Conservation (phyloP, 2,329 filamentous ascomycete species). For the Pestalotiopsis sp. region DNA sequence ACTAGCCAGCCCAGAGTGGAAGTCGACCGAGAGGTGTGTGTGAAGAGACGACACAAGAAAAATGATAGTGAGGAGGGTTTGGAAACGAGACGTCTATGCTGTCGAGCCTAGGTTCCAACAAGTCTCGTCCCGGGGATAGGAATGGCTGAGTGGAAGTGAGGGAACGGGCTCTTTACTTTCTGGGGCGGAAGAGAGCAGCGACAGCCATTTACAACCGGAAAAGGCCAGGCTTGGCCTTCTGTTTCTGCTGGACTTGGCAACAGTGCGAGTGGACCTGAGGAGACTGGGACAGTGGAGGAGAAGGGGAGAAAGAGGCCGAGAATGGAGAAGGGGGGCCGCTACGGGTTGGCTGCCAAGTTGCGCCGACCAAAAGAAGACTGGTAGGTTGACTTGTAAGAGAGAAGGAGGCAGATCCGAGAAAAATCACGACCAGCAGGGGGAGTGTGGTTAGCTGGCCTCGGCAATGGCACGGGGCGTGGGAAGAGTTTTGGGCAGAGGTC, state of each 20-base stretch:
- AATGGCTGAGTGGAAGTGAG: not conserved
- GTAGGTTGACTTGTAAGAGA: not conserved
- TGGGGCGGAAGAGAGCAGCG: conserved; percentile 1
- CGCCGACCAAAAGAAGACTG: no score
- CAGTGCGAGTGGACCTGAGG: conserved; percentile 11
- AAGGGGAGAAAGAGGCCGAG: conserved; percentile 16
- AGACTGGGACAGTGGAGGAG: conserved; percentile 8
- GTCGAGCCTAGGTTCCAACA: not conserved
- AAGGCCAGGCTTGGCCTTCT: conserved; percentile 9
- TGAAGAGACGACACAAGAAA: not conserved
- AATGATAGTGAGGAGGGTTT: not conserved
- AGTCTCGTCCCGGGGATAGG: not conserved
- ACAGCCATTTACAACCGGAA: not conserved
- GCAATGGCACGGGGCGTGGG: not conserved
- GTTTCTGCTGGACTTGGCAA: conserved; percentile 10
- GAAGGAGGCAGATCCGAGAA: not conserved
- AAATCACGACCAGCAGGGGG: not conserved
- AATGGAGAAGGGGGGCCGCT: conserved; percentile 21
- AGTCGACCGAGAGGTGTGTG: not conserved
- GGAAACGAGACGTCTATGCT: not conserved
- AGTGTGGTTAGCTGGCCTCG: not conserved
- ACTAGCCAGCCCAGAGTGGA: not conserved
- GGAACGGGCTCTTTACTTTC: conserved; percentile 1
- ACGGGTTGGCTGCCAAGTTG: conserved; percentile 9
- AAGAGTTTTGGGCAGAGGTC: no score